Evolutionary conservation across 352 stramenopile species (phyloP).

Genomic region (Pythium rhizo-oryzae): DNA sequence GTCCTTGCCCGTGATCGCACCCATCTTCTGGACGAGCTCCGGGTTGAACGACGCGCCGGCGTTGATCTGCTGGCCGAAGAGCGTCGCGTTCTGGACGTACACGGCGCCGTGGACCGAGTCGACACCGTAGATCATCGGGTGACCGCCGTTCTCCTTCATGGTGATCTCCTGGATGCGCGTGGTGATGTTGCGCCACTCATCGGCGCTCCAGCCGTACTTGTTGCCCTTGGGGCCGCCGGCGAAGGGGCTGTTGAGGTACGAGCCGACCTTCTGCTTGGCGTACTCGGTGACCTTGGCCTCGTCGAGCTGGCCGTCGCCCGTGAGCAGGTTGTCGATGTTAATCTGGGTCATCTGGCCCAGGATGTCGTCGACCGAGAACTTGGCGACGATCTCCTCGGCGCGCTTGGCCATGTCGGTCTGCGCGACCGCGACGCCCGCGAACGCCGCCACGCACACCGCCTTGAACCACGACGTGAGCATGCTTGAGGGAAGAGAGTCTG

Average conservation of each 20-base stretch:
- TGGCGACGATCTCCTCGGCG: constrained; percentile 51
- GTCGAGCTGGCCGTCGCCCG: constrained; percentile 43
- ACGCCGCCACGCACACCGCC: constrained; percentile 32
- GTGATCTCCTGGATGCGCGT: constrained; percentile 58
- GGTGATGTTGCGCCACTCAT: constrained; percentile 54
- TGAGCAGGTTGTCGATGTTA: constrained; percentile 67
- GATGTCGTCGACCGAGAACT: constrained; percentile 52
- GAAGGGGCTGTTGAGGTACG: constrained; percentile 61
- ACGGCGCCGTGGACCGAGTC: constrained; percentile 77
- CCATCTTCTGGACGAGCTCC: constrained; percentile 46
- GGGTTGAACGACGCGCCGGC: constrained; percentile 75
- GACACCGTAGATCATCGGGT: constrained; percentile 68
- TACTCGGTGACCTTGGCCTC: constrained; percentile 53
- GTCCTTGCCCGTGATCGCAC: constrained; percentile 57
- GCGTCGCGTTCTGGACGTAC: constrained; percentile 59
- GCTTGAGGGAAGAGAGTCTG: neutral
- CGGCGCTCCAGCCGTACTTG: constrained; percentile 43
- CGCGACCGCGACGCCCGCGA: constrained; percentile 32
- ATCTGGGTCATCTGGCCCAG: constrained; percentile 88
- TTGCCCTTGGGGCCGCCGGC: constrained; percentile 34
- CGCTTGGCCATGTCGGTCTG: constrained; percentile 31
- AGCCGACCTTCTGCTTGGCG: constrained; percentile 63
- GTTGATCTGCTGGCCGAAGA: constrained; percentile 82
- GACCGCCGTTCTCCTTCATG: constrained; percentile 40
- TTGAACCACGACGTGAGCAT: constrained; percentile 44